Evolutionary conservation across 768 basidiomycete species (phyloP).

Genomic region (Galerina sulciceps): DNA sequence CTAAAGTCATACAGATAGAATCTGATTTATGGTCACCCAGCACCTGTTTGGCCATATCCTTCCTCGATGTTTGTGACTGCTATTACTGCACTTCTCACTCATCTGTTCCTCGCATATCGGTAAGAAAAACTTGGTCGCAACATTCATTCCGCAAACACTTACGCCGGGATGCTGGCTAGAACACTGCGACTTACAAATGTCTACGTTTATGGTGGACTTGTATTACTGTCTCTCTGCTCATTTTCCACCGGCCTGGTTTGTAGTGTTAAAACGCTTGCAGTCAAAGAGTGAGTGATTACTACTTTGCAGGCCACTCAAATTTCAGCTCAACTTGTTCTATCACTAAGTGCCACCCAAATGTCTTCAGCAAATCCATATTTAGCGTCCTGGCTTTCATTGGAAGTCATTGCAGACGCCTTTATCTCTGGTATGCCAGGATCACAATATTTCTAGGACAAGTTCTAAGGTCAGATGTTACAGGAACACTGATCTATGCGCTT

Average conservation of each 20-base stretch:
- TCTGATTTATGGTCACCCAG: constrained; percentile 24
- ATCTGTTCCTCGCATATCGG: constrained; percentile 50
- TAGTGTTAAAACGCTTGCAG: constrained; percentile 3
- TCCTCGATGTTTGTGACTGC: constrained; percentile 49
- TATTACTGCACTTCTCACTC: constrained; percentile 49
- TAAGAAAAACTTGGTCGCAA: constrained; percentile 20
- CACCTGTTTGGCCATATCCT: constrained; percentile 48
- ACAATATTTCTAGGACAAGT: neutral
- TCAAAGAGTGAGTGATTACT: constrained; percentile 2
- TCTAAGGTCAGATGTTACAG: constrained; percentile 10
- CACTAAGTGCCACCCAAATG: constrained; percentile 8
- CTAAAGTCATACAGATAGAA: neutral
- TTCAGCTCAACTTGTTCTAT: neutral
- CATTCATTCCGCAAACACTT: neutral
- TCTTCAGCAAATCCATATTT: constrained; percentile 4
- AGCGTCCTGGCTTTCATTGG: constrained; percentile 9
- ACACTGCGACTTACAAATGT: constrained; percentile 28
- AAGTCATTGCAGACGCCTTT: constrained; percentile 10
- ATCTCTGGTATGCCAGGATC: neutral
- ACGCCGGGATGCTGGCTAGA: constrained; percentile 1
- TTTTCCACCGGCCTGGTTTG: constrained; percentile 40
- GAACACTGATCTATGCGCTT: constrained; percentile 28
- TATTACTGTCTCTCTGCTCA: constrained; percentile 27
- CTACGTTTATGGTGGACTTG: constrained; percentile 4
- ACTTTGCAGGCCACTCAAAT: neutral